Evolutionary conservation across 306 rosid species (phyloP).

Genomic region (Fragaria vesca): DNA sequence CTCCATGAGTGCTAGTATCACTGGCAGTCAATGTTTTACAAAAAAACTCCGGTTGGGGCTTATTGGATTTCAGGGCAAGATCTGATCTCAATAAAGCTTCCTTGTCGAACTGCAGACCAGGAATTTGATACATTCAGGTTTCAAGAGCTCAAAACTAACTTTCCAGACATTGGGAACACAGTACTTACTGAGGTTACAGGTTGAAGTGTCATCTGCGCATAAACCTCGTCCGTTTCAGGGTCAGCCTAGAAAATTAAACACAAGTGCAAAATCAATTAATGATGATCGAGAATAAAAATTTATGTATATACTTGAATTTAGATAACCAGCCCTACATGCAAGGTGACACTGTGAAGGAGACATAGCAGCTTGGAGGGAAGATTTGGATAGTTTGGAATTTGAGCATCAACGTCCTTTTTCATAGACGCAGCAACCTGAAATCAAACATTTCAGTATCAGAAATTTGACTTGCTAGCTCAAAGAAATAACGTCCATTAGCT

Average conservation of each 20-base stretch:
- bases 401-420: constrained; percentile 73
- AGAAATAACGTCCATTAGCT: background rate
- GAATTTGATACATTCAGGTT: constrained; percentile 14
- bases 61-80: constrained; percentile 77
- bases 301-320: background rate
- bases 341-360: constrained; percentile 74
- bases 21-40: constrained; percentile 94
- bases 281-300: background rate
- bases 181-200: constrained; percentile 74
- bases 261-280: background rate
- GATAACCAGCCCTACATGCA: constrained; percentile 53
- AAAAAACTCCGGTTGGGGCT: constrained; percentile 86
- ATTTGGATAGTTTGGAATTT: constrained; percentile 81
- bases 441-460: constrained; percentile 2
- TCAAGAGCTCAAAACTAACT: background rate
- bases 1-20: constrained; percentile 98
- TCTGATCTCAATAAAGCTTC: constrained; percentile 86
- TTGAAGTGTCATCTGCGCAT: constrained; percentile 93
- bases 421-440: constrained; percentile 92
- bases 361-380: constrained; percentile 82
- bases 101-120: constrained; percentile 62
- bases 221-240: constrained; percentile 90
- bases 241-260: constrained; percentile 60
- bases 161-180: constrained; percentile 6
- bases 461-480: background rate